Evolutionary conservation across 225 moss, liverwort and hornwort species (phyloP), one percentile per base, ranked within the genome.

Genomic region (Straminergon stramineum): DNA sequence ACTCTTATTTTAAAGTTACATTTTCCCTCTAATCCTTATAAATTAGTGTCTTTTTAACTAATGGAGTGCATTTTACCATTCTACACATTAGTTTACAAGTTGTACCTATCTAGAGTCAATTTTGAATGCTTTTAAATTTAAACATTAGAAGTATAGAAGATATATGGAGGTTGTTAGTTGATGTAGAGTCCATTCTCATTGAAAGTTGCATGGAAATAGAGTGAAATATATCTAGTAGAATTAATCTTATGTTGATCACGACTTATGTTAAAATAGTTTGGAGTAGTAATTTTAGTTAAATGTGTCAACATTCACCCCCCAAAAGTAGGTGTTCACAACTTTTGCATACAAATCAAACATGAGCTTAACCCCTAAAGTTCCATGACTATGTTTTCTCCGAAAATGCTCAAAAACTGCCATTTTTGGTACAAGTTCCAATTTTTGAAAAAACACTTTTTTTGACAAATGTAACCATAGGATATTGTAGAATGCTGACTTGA

Each of bases 41-140:
- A 45, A 28, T 17, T 1, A 43, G 3, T 43, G 43, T 28, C 45
- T 45, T 43, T 39, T 16, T 28, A 10, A 45, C 3, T 17, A 16
- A 28, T 45, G 28, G 17, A 43, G 28, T 43, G 43, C 16, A 16
- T 43, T 73, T 27, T 0, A 73, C 45, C 24, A 41, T 74, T 74
- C 0, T 43, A 1, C 17, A 48, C 6, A 48, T 6, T n/a, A n/a
- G n/a, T n/a, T n/a, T n/a, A 0, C 3, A 74, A 74, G 17, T 43
- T 30, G 4, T 74, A 45, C 16, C 8, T 74, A 3, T 30, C 1
- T 45, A 45, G 28, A 45, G 3, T 45, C 6, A 11, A 28, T 45
- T 45, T 17, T 45, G 5, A 17, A 73, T 73, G 17, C 6, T 73
- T 73, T 45, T 45, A 43, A 48, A 75, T 75, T 75, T 18, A 18